Conservation (phyloP, 768 basidiomycete species). For the Xerocomellus dryophilus region DNA sequence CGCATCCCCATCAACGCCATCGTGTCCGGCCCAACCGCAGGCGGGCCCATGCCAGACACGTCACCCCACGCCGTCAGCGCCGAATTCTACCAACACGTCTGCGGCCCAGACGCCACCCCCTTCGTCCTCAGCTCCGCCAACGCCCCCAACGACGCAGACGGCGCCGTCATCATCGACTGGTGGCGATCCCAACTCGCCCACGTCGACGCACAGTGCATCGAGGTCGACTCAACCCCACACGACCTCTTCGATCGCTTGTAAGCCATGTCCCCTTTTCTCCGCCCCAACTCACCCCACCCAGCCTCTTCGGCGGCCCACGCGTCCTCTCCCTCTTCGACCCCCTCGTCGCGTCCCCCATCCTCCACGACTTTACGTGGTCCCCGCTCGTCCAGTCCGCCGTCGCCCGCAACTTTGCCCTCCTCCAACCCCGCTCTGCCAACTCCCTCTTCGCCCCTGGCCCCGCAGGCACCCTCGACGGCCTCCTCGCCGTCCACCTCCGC, state of each 20-base stretch:
- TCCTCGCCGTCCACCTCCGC: conserved; percentile 55
- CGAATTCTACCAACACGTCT: conserved; percentile 48
- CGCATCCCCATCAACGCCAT: conserved; percentile 58
- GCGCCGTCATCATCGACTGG: conserved; percentile 45
- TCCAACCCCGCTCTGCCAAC: conserved; percentile 35
- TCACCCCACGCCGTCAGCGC: conserved; percentile 42
- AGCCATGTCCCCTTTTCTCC: conserved; percentile 11
- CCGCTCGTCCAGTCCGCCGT: conserved; percentile 49
- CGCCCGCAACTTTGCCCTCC: conserved; percentile 44
- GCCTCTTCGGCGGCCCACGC: conserved; percentile 44
- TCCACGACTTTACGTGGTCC: conserved; percentile 52
- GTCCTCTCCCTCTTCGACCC: conserved; percentile 43
- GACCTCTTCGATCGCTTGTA: conserved; percentile 50
- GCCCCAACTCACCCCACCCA: conserved; percentile 14
- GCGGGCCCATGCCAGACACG: conserved; percentile 37
- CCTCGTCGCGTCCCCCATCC: conserved; percentile 47
- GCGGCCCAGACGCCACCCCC: conserved; percentile 37
- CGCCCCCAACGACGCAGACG: conserved; percentile 39
- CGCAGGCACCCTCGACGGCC: conserved; percentile 35
- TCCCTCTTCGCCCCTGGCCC: conserved; percentile 18
- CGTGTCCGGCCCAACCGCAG: conserved; percentile 54
- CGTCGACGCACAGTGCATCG: conserved; percentile 41
- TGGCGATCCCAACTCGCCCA: conserved; percentile 43
- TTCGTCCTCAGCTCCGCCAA: conserved; percentile 35
- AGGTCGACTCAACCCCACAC: conserved; percentile 40